These are phyloP conservation scores for Amaranthus hypochondriacus DNA, from an alignment of 148 eudicot species.

Conservation along the genomic window DNA sequence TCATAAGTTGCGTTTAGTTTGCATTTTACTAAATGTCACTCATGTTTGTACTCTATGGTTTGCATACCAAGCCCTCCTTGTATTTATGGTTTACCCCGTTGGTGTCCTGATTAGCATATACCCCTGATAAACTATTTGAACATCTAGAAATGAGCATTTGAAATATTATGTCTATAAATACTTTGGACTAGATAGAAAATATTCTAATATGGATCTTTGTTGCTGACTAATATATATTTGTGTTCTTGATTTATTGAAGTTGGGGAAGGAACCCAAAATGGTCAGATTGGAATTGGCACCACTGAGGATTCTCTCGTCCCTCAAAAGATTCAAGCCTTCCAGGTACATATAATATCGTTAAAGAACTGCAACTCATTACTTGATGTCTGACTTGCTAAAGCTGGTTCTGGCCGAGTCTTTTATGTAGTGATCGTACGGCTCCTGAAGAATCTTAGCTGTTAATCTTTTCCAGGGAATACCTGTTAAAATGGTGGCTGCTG, in stretches of 20 bases:
- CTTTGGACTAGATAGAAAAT: neutral
- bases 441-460: neutral
- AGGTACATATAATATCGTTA: conserved; percentile 37
- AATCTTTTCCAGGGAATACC: conserved; percentile 50
- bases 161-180: too few relatives aligned
- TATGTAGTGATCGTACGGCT: neutral
- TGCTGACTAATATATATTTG: neutral
- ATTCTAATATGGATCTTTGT: neutral
- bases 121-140: too few relatives aligned
- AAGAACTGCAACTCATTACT: neutral
- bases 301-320: conserved; percentile 88
- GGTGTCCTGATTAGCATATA: neutral
- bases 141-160: too few relatives aligned
- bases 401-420: neutral
- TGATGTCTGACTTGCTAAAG: neutral
- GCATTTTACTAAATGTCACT: too few relatives aligned
- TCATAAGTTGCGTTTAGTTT: neutral
- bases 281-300: conserved; percentile 95
- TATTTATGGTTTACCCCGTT: neutral
- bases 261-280: conserved; percentile 99
- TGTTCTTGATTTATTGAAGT: conserved; percentile 41
- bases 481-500: conserved; percentile 98
- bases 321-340: conserved; percentile 68
- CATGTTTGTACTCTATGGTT: neutral
- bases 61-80: neutral